A percentile compares a stretch with the other conserved stretches of the same genome.
Evolutionary conservation across 495 filamentous ascomycete genomes (phyloP).

Genomic region (Bombardia bombarda): DNA sequence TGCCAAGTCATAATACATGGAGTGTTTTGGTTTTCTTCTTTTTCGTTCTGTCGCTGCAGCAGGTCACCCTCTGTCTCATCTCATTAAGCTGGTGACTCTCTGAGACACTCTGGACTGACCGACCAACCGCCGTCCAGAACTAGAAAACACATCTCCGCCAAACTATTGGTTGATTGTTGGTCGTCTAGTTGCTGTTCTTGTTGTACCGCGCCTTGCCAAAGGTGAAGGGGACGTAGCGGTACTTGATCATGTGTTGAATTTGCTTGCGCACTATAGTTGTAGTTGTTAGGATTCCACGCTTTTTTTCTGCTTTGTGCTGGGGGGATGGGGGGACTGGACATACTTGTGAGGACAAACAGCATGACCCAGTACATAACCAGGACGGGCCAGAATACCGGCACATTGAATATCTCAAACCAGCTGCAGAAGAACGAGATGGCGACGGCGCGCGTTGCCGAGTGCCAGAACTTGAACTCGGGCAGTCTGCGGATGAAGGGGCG

Average conservation of each 20-base stretch:
- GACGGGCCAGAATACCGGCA: conserved; percentile 98
- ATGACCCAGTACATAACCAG: conserved; percentile 98
- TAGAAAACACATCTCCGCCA: background rate
- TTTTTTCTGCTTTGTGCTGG: too few species aligned
- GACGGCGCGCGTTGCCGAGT: conserved; percentile 83
- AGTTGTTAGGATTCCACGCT: background rate
- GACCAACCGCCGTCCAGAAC: too few species aligned
- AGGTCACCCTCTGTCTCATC: too few species aligned
- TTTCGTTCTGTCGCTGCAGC: background rate
- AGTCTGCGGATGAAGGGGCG: conserved; percentile 91
- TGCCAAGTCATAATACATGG: conserved; percentile 13
- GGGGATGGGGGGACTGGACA: conserved; percentile 28
- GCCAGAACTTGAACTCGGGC: conserved; percentile 99
- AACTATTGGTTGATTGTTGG: background rate
- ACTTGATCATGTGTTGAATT: conserved; percentile 99
- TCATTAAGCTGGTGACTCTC: too few species aligned
- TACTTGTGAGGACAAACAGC: conserved; percentile 89
- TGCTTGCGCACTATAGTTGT: conserved; percentile 86
- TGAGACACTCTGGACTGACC: too few species aligned
- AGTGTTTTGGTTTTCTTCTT: too few species aligned
- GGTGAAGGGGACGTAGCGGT: conserved; percentile 94
- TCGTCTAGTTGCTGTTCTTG: conserved; percentile 38
- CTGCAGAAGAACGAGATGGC: conserved; percentile 76
- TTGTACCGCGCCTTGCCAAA: conserved; percentile 83
- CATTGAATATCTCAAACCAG: conserved; percentile 89